phyloP scores from a whole-genome alignment of 2,329 filamentous ascomycete species.

The Trichophyton benhamiae region DNA sequence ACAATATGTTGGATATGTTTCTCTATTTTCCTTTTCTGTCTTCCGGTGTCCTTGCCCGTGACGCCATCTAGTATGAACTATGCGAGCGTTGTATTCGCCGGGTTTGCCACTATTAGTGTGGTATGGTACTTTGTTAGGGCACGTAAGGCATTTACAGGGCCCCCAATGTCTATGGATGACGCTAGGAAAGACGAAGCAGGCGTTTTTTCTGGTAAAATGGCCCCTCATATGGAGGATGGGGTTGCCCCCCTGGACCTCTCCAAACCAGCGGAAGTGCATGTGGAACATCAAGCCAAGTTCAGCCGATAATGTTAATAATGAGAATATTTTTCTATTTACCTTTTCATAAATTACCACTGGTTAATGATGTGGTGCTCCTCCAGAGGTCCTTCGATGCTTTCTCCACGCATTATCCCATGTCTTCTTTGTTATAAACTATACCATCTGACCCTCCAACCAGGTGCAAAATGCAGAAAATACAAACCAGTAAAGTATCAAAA shows the following conservation, averaged over 20 bases:
- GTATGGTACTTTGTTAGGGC: conserved; percentile 53
- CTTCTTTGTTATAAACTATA: too few species aligned
- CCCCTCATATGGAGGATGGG: conserved; percentile 24
- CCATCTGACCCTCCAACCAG: too few species aligned
- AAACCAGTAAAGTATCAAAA: too few species aligned
- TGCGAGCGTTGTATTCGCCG: conserved; percentile 53
- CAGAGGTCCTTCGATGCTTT: too few species aligned
- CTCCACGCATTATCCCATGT: too few species aligned
- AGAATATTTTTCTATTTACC: too few species aligned
- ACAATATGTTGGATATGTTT: conserved; percentile 61
- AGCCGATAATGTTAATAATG: neutral
- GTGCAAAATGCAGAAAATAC: too few species aligned
- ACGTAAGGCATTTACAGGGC: conserved; percentile 52
- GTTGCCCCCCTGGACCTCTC: neutral
- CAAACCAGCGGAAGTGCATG: neutral
- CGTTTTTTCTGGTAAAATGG: conserved; percentile 22
- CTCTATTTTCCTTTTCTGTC: conserved; percentile 61
- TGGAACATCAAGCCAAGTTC: neutral
- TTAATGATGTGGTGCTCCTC: too few species aligned
- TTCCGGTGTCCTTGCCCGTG: conserved; percentile 54
- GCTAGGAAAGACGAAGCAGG: conserved; percentile 16
- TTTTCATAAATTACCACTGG: too few species aligned
- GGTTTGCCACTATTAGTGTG: conserved; percentile 48
- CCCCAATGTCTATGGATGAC: conserved; percentile 27
- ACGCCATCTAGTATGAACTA: conserved; percentile 51